A percentile compares a stretch with the other conserved stretches of the same genome.
These are phyloP conservation scores for Chalciporus piperatoides DNA, from an alignment of 1,284 basidiomycete species.

Conservation along the genomic window DNA sequence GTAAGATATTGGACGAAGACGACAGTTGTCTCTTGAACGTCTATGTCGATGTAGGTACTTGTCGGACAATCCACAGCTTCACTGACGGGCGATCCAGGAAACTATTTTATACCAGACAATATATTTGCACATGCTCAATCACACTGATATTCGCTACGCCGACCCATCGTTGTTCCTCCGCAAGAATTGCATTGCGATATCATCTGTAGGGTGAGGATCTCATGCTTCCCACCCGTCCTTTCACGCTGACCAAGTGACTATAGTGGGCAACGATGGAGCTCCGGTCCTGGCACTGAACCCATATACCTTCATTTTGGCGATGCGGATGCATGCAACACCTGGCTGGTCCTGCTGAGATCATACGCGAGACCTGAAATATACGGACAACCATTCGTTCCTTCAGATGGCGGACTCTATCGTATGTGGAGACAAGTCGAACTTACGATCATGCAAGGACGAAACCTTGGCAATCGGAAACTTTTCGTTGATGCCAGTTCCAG, in stretches of 20 bases:
- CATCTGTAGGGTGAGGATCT: conserved; percentile 50
- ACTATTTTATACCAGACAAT: conserved; percentile 67
- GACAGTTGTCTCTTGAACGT: conserved; percentile 64
- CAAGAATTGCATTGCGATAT: conserved; percentile 68
- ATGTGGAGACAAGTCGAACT: conserved; percentile 82
- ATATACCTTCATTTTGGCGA: conserved; percentile 66
- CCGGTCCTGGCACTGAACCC: conserved; percentile 54
- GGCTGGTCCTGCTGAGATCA: conserved; percentile 71
- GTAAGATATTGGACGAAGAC: conserved; percentile 65
- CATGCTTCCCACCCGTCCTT: conserved; percentile 2
- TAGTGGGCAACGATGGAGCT: conserved; percentile 61
- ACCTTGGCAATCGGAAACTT: conserved; percentile 50
- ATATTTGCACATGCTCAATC: conserved; percentile 64
- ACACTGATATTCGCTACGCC: conserved; percentile 68
- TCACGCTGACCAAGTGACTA: conserved; percentile 8
- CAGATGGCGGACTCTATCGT: conserved; percentile 71
- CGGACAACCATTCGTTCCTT: conserved; percentile 52
- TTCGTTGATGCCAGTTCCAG: conserved; percentile 26
- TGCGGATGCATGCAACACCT: conserved; percentile 57
- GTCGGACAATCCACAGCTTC: conserved; percentile 5
- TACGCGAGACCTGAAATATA: conserved; percentile 76
- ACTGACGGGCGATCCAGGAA: conserved; percentile 44
- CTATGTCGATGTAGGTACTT: conserved; percentile 57
- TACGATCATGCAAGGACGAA: conserved; percentile 64
- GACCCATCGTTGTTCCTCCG: conserved; percentile 70